Base-by-base conservation (phyloP, 768 basidiomycete species). In the Lactarius sanguifluus region DNA sequence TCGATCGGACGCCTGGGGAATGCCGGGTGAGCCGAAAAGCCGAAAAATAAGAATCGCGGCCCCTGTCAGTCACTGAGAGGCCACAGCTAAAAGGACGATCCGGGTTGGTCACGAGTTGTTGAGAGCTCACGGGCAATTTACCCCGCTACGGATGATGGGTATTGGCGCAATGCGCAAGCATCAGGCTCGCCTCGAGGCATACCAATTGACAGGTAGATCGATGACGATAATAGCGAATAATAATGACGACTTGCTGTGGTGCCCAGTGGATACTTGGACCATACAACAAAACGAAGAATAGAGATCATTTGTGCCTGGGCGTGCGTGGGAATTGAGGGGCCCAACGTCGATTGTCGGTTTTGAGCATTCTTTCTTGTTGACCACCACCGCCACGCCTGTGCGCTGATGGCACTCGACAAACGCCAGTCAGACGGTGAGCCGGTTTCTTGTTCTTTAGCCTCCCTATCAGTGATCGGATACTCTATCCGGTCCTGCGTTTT, bases 341-440 rank as follows among this genome's bases (percentile, higher is more conserved):
- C 5, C 40, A 40, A 16, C 40, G 40, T 5, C n/a, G n/a, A n/a
- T 40, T 40, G 2, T 5, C 38, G 13, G 38, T 15, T 15, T 40
- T 13, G 13, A 2, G 30, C 32, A 8, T 32, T 32, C 32, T 8
- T 40, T 23, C 28, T 56, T 34, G 55, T 56, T 20, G 28, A 32
- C 54, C 18, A 55, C 54, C 28, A 56, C 55, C 8, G 55, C 55
- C 28, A 32, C 30, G 1, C 7, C 3, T 56, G 12, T 18, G 34
- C 61, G 36, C 57, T 40, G 20, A 65, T 65, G 64, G 45, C 12
- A 20, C 9, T 52, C n/a, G 30, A 58, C 28, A 59, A 34, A 32
- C 64, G 58, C 13, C 58, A 54, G 50, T 32, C 58, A 7, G 58
- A 18, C 30, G 34, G 13, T 30, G 50, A 40, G 61, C 38, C 3